Conservation (phyloP, 1,139 yeast species). For the Magnusiomyces magnusii region DNA sequence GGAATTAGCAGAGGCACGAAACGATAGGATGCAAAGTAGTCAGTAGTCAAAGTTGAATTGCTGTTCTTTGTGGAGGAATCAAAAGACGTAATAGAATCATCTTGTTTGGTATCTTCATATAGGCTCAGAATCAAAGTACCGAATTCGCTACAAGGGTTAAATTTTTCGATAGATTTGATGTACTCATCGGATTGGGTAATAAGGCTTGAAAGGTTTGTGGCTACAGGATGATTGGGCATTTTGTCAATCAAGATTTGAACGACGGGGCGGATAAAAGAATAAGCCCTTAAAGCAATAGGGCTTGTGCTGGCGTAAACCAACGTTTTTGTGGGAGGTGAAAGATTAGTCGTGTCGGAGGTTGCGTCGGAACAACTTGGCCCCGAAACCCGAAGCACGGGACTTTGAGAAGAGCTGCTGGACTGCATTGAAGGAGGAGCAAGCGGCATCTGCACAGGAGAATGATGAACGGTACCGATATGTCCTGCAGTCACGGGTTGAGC, state of each 20-base stretch:
- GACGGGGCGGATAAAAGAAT: not conserved
- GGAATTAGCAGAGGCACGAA: not conserved
- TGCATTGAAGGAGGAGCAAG: too few relatives aligned
- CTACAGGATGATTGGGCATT: not conserved
- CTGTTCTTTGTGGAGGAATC: not conserved
- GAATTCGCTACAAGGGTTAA: not conserved
- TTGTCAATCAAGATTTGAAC: not conserved
- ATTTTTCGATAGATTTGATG: not conserved
- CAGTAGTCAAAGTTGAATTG: not conserved
- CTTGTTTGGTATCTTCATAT: not conserved
- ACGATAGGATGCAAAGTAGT: not conserved
- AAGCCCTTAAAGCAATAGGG: not conserved
- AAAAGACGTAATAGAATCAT: not conserved
- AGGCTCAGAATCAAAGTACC: not conserved
- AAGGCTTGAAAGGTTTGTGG: not conserved
- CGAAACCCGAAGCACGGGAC: too few relatives aligned
- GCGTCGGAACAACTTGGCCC: not conserved
- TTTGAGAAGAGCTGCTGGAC: too few relatives aligned
- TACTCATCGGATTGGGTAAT: slow-evolving; percentile 2
- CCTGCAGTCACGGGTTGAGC: too few relatives aligned
- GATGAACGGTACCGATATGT: too few relatives aligned
- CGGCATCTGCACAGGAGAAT: too few relatives aligned
- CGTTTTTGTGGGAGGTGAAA: not conserved
- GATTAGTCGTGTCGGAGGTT: not conserved
- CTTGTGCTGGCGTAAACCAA: not conserved